Evolutionary conservation across 495 filamentous ascomycete genomes (phyloP), one percentile per base, ranked within the genome.

Genomic region (Penicillium daleae): DNA sequence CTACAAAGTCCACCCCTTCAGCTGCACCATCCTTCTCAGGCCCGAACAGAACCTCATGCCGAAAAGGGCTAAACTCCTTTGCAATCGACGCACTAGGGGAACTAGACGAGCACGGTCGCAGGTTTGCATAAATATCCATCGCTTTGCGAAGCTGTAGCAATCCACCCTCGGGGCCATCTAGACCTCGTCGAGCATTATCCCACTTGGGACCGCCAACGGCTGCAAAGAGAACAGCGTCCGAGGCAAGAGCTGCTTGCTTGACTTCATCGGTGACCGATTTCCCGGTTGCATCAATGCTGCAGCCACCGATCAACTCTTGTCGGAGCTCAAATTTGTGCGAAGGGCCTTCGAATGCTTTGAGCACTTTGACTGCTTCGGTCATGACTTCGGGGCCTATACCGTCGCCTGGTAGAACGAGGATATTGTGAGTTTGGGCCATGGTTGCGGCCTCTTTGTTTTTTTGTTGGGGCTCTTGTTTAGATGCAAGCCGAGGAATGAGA

Each of bases 361-460:
- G 80, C 27, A 86, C 75, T 64, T 83, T 82, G 50, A 80, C 68
- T 40, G 82, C 83, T 67, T 84, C 82, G 39, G 73, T 56, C 71
- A 83, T 83, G 39, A 86, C 76, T 63, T 86, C 83, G 0, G 83
- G 83, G 33, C 83, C 83, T 66, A 86, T 81, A 56, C 82, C 80
- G 61, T 86, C 83, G 62, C 82, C 83, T 4, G 81, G 80, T 21
- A 86, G 78, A 56, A 83, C 63, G 51, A 85, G 82, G 67, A 86
- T 81, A 8, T 78, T 82, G 74, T 76, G 77, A 15, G 52, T 68
- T 67, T 73, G 56, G 21, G 60, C 32, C 69, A 71, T 74, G 19
- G 13, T 37, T 26, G 5, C 6, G 2, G 40, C 2, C 6, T 46
- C 7, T 29, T 33, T 21, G 29, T 31, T 5, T 49, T 12, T 2